Evolutionary conservation across 352 stramenopile species (phyloP).

Genomic region (Discostella stelligera): DNA sequence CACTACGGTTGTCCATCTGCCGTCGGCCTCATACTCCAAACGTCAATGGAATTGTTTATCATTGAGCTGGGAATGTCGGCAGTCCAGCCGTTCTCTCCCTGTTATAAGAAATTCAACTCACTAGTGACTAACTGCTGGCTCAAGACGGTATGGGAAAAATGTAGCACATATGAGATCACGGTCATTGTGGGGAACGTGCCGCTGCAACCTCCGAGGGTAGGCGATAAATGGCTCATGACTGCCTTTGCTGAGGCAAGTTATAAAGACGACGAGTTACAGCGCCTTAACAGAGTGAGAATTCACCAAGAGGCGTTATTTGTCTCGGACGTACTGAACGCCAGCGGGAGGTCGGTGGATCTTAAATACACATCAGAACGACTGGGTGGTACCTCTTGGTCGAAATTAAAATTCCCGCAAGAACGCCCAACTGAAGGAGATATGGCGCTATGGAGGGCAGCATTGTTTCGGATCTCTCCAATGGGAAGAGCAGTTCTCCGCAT

Average conservation of each 20-base stretch:
- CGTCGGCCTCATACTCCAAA: background rate
- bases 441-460: background rate
- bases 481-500: background rate
- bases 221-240: background rate
- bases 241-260: background rate
- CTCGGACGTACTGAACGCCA: background rate
- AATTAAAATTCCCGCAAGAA: background rate
- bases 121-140: background rate
- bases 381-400: background rate
- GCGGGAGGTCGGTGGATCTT: background rate
- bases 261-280: background rate
- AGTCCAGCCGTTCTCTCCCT: background rate
- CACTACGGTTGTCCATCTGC: background rate
- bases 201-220: background rate
- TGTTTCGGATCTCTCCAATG: background rate
- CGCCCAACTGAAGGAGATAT: background rate
- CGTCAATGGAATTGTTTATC: background rate
- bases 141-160: conserved; percentile 1
- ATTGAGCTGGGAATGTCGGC: background rate
- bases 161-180: background rate
- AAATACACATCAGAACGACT: background rate
- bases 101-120: background rate
- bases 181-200: background rate
- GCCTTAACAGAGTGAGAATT: background rate
- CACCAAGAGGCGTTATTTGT: background rate